Base-by-base conservation (phyloP, 2,329 filamentous ascomycete genomes). In the Aureobasidium sp. region DNA sequence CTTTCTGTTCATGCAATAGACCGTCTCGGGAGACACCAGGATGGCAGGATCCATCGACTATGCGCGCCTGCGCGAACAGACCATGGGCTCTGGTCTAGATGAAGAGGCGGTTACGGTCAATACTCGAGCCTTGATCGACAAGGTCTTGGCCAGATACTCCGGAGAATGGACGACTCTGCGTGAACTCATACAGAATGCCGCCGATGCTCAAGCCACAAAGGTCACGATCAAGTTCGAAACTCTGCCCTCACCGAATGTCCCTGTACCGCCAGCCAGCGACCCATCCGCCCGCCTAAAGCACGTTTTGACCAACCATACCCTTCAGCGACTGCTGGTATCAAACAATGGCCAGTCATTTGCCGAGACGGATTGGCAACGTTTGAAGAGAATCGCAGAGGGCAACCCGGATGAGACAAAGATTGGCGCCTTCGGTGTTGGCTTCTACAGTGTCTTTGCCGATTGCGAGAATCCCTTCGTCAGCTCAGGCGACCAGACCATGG, bases 371-470 rank as follows among this genome's bases (percentile, higher is more conserved):
- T 99, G 94, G 94, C 86, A 87, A 50, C 84, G 94, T 60, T 74
- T 99, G 66, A 97, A 97, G 80, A 87, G 93, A 65, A 99, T 99
- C 66, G 95, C 94, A n/a, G 94, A 99, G 74, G 95, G 94, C 51
- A 99, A 99, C 71, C 94, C 94, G 0, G 94, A 99, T 74, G 94
- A 99, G 77, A 97, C 92, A 51, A 99, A 99, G 79, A 99, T 99
- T 69, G 94, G 94, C 61, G 95, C 94, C 3, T 99, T 99, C 73
- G 94, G 94, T 67, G 94, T 99, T 36, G 94, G 94, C 2, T 99
- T 99, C 78, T 99, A 99, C 81, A 96, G 90, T 73, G 93, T 97
- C 43, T 99, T 99, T 73, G 90, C 94, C 65, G 94, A 99, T 73
- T 99, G 93, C 73, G 95, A 99, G 75, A 92, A 97, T 69, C 94